Evolutionary conservation across 345 rosid genomes (phyloP), one percentile per base, ranked within the genome.

Genomic region (Salix udensis): DNA sequence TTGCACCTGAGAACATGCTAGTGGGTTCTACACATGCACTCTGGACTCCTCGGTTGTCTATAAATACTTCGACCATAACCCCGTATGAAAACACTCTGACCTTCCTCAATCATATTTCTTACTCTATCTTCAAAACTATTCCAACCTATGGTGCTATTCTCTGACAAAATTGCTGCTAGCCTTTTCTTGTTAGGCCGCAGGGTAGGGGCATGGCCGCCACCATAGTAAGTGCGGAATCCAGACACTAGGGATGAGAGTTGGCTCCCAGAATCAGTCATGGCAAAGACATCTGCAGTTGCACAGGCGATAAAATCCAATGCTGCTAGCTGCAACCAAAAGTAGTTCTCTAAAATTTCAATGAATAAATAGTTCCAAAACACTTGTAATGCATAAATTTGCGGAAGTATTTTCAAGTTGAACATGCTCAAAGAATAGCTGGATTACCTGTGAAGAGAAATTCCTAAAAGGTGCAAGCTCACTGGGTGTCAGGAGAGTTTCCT

Each of bases 221-320:
- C 97, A 3, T 88, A 91, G 87, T 95, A 95, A 42, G 93, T 89
- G 75, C 96, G 83, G 79, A 87, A 89, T 74, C 98, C 98, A 70
- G 97, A 89, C 19, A 91, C 98, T 58, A 93, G 78, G n/a, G 97
- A 95, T 0, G 97, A 89, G 73, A 95, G 67, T 77, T 95, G 98
- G 85, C 97, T 95, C 70, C 98, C 97, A 3, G 98, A 95, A 79
- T 91, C 98, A 12, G 97, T 95, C 97, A 93, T 89, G 48, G 98
- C 93, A 81, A 93, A 95, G 44, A 91, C 93, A 73, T 93, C 96
- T 48, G 98, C 88, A 48, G 94, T 91, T 74, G 94, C 94, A 80
- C 96, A 95, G 18, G 91, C 94, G 72, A 95, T 90, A 76, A 93
- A 90, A 83, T 93, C 97, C 77, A 95, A 68, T 7, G 98, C 98